Evolutionary conservation across 1,139 yeast genomes (phyloP).

Genomic region (Pichia sp.): DNA sequence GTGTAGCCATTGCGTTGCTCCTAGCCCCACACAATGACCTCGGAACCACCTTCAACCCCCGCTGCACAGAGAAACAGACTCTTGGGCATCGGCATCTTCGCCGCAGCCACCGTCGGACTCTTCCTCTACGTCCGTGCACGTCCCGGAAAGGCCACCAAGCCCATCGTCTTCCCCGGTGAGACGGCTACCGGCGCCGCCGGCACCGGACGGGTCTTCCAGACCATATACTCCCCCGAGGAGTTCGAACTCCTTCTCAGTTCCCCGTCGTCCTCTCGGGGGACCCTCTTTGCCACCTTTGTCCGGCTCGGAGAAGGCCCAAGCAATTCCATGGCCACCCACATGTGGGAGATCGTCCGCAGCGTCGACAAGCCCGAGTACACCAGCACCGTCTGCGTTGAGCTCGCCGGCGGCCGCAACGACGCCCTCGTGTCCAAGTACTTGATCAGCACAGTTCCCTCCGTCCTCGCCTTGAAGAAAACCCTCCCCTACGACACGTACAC

Average conservation of each 20-base stretch:
- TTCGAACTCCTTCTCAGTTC: constrained; percentile 12
- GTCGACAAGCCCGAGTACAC: constrained; percentile 58
- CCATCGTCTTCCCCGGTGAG: constrained; percentile 11
- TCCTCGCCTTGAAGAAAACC: constrained; percentile 65
- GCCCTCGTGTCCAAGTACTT: constrained; percentile 57
- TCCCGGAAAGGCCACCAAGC: constrained; percentile 15
- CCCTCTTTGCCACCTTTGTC: constrained; percentile 50
- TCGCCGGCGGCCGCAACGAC: constrained; percentile 36
- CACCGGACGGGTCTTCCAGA: constrained; percentile 16
- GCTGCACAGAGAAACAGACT: constrained; percentile 3
- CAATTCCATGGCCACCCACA: constrained; percentile 58
- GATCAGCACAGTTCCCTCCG: constrained; percentile 57
- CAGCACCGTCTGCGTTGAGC: constrained; percentile 18
- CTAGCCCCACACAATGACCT: not conserved
- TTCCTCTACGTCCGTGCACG: constrained; percentile 6
- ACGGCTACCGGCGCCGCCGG: not conserved
- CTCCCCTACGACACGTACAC: constrained; percentile 51
- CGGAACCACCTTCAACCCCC: not conserved
- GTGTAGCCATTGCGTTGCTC: not conserved
- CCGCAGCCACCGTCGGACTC: constrained; percentile 12
- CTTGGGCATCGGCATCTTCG: constrained; percentile 14
- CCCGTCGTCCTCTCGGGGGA: constrained; percentile 14
- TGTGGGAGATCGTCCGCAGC: constrained; percentile 49
- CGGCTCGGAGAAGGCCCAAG: constrained; percentile 59
- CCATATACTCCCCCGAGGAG: constrained; percentile 18